Evolutionary conservation across 2,329 filamentous ascomycete species (phyloP).

Genomic region (Dendryphion nanum): DNA sequence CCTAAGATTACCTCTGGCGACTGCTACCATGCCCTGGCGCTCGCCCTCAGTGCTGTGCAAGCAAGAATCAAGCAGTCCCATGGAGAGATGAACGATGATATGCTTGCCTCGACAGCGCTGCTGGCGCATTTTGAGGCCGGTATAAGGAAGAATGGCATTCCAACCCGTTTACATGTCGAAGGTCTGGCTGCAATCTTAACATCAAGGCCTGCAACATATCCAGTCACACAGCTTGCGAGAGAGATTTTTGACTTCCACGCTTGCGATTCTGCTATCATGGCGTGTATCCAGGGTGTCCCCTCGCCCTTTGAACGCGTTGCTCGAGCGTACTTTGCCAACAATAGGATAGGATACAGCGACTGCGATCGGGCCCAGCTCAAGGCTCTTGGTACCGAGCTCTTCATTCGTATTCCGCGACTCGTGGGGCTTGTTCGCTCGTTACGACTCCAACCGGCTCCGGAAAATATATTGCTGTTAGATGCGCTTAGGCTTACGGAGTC

Average conservation of each 20-base stretch:
- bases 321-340: slow-evolving; percentile 9
- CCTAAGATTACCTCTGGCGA: slow-evolving; percentile 13
- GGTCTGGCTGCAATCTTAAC: slow-evolving; percentile 13
- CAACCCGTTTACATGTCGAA: slow-evolving; percentile 13
- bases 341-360: slow-evolving; percentile 8
- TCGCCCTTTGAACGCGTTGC: slow-evolving; percentile 13
- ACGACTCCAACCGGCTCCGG: slow-evolving; percentile 6
- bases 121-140: slow-evolving; percentile 13
- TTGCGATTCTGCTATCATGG: slow-evolving; percentile 14
- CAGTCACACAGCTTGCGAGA: slow-evolving; percentile 14
- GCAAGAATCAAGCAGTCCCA: slow-evolving; percentile 11
- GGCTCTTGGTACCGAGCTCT: slow-evolving; percentile 13
- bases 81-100: slow-evolving; percentile 9
- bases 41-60: slow-evolving; percentile 13
- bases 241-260: slow-evolving; percentile 16
- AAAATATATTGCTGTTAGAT: slow-evolving; percentile 6
- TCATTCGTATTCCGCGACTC: slow-evolving; percentile 14
- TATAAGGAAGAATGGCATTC: slow-evolving; percentile 12
- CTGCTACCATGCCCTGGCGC: slow-evolving; percentile 13
- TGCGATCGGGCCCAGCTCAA: slow-evolving; percentile 11
- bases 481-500: slow-evolving; percentile 8
- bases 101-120: slow-evolving; percentile 13
- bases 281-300: slow-evolving; percentile 11
- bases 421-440: slow-evolving; percentile 13
- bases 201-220: slow-evolving; percentile 10